phyloP scores from a whole-genome alignment of 345 rosid species.

The Bruguiera sexangula region DNA sequence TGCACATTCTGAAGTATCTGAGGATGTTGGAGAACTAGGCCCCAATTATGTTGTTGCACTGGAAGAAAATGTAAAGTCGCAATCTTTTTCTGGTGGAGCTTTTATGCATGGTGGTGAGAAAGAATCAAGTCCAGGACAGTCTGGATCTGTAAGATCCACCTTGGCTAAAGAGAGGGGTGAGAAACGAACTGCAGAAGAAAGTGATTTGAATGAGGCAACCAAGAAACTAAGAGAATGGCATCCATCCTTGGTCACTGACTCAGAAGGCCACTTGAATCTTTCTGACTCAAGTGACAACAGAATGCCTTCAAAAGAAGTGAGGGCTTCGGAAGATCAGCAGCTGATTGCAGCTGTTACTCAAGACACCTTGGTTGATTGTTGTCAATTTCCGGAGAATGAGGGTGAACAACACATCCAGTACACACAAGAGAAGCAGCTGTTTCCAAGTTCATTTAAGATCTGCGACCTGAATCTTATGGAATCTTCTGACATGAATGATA shows the following conservation, averaged over 20 bases:
- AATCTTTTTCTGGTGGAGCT: slow-evolving; percentile 54
- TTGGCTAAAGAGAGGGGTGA: slow-evolving; percentile 64
- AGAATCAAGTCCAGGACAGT: slow-evolving; percentile 37
- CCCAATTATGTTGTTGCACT: slow-evolving; percentile 34
- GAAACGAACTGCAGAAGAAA: slow-evolving; percentile 53
- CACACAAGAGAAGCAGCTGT: slow-evolving; percentile 71
- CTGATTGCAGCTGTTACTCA: slow-evolving; percentile 19
- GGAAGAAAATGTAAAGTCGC: slow-evolving; percentile 51
- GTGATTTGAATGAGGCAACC: slow-evolving; percentile 44
- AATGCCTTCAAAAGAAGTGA: slow-evolving; percentile 23
- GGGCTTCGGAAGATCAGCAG: slow-evolving; percentile 32
- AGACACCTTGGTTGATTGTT: slow-evolving; percentile 31
- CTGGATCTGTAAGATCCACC: slow-evolving; percentile 43
- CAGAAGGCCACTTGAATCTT: slow-evolving; percentile 26
- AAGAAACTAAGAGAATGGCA: slow-evolving; percentile 76
- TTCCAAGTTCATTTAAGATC: slow-evolving; percentile 80
- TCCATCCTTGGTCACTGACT: slow-evolving; percentile 38
- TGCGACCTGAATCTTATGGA: slow-evolving; percentile 89
- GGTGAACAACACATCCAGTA: slow-evolving; percentile 36
- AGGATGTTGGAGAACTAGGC: slow-evolving; percentile 34
- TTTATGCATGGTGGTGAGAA: slow-evolving; percentile 37
- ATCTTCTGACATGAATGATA: slow-evolving; percentile 57
- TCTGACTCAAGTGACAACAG: slow-evolving; percentile 34
- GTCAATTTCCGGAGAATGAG: slow-evolving; percentile 26
- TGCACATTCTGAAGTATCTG: slow-evolving; percentile 34